Percentiles rank a stretch among this genome's conserved stretches.
Conservation (phyloP, 306 rosid genomes). For the Rosa lucieae region DNA sequence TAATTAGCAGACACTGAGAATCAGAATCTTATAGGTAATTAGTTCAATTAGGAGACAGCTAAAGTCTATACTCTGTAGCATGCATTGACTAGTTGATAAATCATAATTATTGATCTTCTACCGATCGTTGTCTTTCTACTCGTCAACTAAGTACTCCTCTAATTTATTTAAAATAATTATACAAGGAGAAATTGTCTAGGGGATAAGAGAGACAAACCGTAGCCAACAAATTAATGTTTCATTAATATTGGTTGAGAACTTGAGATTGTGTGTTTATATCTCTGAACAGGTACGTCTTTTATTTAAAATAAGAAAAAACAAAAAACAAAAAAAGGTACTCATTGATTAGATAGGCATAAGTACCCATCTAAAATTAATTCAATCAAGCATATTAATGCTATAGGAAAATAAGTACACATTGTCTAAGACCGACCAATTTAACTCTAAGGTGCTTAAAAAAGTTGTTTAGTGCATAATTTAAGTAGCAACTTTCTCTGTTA, state of each 20-base stretch:
- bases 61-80: neutral
- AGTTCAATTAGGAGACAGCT: neutral
- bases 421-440: no score
- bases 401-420: no score
- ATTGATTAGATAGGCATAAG: no score
- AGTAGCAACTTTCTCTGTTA: no score
- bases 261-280: neutral
- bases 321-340: no score
- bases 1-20: neutral
- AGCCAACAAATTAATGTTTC: neutral
- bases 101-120: neutral
- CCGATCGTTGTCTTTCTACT: neutral
- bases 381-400: no score
- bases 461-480: no score
- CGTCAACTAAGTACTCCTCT: neutral
- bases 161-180: neutral
- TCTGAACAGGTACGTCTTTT: no score
- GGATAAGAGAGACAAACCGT: neutral
- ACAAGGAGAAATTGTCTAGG: neutral
- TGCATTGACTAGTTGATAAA: neutral
- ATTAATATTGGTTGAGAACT: neutral
- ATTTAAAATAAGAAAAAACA: no score
- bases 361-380: no score
- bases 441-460: no score
- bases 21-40: neutral